A percentile compares a stretch with the other conserved stretches of the same genome.
Conservation (phyloP, 805 yeast genomes). For the Wickerhamomyces chambardii region DNA sequence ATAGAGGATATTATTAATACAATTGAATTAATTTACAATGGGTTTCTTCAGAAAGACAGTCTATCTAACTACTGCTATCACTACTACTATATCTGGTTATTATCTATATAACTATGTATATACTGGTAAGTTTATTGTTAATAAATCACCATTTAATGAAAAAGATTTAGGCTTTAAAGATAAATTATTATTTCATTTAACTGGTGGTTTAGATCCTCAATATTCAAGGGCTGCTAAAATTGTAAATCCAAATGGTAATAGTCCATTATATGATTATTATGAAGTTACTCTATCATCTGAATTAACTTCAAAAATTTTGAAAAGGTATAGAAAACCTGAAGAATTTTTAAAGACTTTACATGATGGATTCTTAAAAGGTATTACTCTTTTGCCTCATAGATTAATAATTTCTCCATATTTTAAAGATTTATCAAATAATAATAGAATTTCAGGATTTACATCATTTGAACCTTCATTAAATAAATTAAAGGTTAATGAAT, state of each 20-base stretch:
- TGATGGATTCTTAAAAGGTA: constrained; percentile 13
- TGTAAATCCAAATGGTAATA: constrained; percentile 9
- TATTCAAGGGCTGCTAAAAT: constrained; percentile 3
- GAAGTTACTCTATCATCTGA: constrained; percentile 10
- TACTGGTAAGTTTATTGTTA: background rate
- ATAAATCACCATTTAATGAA: background rate
- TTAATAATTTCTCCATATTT: constrained; percentile 11
- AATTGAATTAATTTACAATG: background rate
- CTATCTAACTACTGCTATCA: background rate
- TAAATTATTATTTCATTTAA: too few relatives aligned
- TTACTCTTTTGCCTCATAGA: constrained; percentile 14
- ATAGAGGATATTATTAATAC: too few relatives aligned
- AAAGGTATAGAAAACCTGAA: constrained; percentile 12
- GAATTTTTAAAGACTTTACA: constrained; percentile 12
- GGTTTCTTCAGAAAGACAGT: background rate
- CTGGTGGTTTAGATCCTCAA: background rate
- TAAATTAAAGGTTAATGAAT: constrained; percentile 2
- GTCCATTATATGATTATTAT: constrained; percentile 10
- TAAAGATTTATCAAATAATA: constrained; percentile 3
- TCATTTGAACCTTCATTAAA: constrained; percentile 10
- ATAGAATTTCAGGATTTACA: constrained; percentile 12
- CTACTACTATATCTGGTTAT: background rate
- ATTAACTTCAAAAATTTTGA: constrained; percentile 7
- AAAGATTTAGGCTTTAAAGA: background rate
- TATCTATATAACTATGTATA: background rate